phyloP scores from a whole-genome alignment of 768 basidiomycete genomes.

The Pleurotus cornucopiae region DNA sequence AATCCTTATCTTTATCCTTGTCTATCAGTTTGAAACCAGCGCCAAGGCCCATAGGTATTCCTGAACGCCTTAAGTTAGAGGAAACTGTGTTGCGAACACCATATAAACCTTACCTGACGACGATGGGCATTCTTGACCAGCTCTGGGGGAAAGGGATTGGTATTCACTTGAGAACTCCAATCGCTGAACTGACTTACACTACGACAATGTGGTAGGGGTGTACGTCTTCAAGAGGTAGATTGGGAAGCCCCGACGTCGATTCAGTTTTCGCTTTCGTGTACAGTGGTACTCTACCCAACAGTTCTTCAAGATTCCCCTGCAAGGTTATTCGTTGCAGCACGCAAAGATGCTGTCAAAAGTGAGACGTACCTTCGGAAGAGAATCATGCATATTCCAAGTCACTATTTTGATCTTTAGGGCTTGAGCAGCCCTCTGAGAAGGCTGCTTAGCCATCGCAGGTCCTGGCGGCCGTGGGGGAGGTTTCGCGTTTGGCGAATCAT shows the following conservation, averaged over 20 bases:
- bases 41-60: constrained; percentile 74
- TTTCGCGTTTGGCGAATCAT: constrained; percentile 17
- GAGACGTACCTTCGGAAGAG: constrained; percentile 59
- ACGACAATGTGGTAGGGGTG: constrained; percentile 82
- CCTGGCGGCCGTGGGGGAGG: constrained; percentile 17
- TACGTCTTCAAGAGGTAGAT: constrained; percentile 40
- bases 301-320: constrained; percentile 70
- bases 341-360: not conserved
- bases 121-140: constrained; percentile 82
- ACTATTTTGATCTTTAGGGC: constrained; percentile 66
- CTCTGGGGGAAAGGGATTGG: constrained; percentile 18
- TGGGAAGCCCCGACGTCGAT: constrained; percentile 34
- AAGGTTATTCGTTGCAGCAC: not conserved
- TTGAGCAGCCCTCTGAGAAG: constrained; percentile 25
- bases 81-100: not conserved
- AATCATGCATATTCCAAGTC: constrained; percentile 88
- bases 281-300: constrained; percentile 57
- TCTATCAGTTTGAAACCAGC: constrained; percentile 73
- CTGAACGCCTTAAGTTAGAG: constrained; percentile 23
- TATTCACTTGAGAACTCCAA: too few species aligned
- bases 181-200: constrained; percentile 43
- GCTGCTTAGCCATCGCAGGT: constrained; percentile 18
- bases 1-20: constrained; percentile 38
- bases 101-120: constrained; percentile 44
- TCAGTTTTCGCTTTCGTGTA: constrained; percentile 26